Evolutionary conservation across 2,329 filamentous ascomycete species (phyloP).

Genomic region (Ceratocystis albifundus): DNA sequence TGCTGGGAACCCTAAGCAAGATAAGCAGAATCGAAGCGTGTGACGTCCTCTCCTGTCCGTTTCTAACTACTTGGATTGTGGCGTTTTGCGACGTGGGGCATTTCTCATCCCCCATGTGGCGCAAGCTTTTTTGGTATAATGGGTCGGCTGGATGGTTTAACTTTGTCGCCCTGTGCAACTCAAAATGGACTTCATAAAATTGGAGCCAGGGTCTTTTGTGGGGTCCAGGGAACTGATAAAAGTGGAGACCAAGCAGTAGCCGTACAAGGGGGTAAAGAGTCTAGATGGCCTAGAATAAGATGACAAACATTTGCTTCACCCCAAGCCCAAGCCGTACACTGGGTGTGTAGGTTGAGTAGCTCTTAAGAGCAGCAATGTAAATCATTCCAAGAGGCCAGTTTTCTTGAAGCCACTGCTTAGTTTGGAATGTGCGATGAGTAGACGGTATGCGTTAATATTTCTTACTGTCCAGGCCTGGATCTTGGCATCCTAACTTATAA

Average conservation of each 20-base stretch:
- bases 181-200: slow-evolving; percentile 11
- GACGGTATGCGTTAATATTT: not conserved
- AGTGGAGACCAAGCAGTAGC: not conserved
- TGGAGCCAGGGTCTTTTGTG: not conserved
- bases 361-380: not conserved
- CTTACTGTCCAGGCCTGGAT: not conserved
- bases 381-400: not conserved
- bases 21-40: not conserved
- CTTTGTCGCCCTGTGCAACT: slow-evolving; percentile 3
- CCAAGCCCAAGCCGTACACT: not conserved
- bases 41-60: not conserved
- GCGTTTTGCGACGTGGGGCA: not conserved
- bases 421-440: not conserved
- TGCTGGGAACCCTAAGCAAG: no score
- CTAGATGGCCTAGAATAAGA: slow-evolving; percentile 9
- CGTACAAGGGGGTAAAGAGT: not conserved
- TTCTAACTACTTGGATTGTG: not conserved
- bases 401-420: not conserved
- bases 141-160: not conserved
- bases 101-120: not conserved
- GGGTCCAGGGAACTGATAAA: not conserved
- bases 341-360: not conserved
- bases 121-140: not conserved
- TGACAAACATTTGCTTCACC: not conserved
- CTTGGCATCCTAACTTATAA: not conserved